Evolutionary conservation across 495 filamentous ascomycete species (phyloP).

Genomic region (Clohesyomyces aquaticus): DNA sequence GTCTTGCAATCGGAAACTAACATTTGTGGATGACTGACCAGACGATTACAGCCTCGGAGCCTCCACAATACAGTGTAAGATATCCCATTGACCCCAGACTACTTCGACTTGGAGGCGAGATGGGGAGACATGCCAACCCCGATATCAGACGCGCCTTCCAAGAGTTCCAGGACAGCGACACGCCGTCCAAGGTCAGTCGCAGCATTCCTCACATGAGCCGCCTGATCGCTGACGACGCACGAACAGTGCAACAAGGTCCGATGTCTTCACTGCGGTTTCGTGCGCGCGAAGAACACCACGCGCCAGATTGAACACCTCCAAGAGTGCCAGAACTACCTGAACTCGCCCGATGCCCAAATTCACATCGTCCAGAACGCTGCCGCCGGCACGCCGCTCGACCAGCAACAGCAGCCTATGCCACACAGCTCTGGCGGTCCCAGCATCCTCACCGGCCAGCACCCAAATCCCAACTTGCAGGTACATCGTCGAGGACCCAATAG

Average conservation of each 20-base stretch:
- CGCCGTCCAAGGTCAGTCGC: slow-evolving; percentile 42
- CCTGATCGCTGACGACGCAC: slow-evolving; percentile 1
- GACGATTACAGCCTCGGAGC: too few relatives aligned
- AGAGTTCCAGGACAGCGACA: slow-evolving; percentile 44
- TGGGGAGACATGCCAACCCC: slow-evolving; percentile 41
- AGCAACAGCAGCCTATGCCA: slow-evolving; percentile 16
- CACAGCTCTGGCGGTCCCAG: slow-evolving; percentile 10
- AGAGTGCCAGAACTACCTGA: slow-evolving; percentile 46
- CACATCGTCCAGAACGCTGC: slow-evolving; percentile 30
- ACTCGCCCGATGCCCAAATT: slow-evolving; percentile 45
- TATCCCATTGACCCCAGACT: too few relatives aligned
- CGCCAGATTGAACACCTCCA: slow-evolving; percentile 51
- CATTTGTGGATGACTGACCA: background rate
- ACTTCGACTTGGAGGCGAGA: background rate
- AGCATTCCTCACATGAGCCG: background rate
- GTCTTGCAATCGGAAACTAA: too few relatives aligned
- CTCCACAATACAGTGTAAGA: background rate
- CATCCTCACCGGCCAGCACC: slow-evolving; percentile 46
- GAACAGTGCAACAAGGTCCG: slow-evolving; percentile 50
- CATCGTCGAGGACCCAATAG: slow-evolving; percentile 46
- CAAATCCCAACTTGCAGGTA: slow-evolving; percentile 49
- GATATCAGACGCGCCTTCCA: slow-evolving; percentile 44
- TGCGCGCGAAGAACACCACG: slow-evolving; percentile 51
- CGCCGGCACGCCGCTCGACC: slow-evolving; percentile 14
- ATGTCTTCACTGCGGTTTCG: slow-evolving; percentile 49